Conservation (phyloP, 805 yeast genomes). For the Danielia oregonensis region DNA sequence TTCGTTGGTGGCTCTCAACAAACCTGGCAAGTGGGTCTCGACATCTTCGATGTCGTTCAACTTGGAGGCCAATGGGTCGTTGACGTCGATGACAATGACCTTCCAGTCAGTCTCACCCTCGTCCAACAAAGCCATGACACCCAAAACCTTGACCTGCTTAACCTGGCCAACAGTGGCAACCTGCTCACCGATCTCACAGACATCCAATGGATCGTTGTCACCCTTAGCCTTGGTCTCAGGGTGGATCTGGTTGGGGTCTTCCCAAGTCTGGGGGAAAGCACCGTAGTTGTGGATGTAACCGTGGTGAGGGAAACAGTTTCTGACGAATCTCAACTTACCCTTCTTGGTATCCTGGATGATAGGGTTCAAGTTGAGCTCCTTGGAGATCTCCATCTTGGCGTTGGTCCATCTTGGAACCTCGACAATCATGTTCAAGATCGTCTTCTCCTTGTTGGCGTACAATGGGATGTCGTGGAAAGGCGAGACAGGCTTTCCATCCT, state of each 20-base stretch:
- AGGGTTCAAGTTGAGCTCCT: conserved; percentile 60
- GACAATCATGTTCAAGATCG: conserved; percentile 35
- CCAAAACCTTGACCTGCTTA: conserved; percentile 55
- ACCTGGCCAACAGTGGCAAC: conserved; percentile 49
- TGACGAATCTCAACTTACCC: conserved; percentile 70
- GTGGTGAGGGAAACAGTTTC: conserved; percentile 76
- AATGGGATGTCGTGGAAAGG: conserved; percentile 80
- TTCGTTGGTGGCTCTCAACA: conserved; percentile 59
- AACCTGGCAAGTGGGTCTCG: conserved; percentile 63
- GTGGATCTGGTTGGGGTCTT: conserved; percentile 67
- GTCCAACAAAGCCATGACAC: conserved; percentile 75
- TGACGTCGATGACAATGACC: conserved; percentile 63
- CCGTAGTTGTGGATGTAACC: conserved; percentile 89
- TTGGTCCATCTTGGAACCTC: conserved; percentile 67
- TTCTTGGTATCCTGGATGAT: conserved; percentile 77
- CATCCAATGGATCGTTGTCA: conserved; percentile 47
- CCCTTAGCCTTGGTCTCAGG: conserved; percentile 46
- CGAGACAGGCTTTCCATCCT: conserved; percentile 91
- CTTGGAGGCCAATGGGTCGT: conserved; percentile 61
- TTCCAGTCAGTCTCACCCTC: conserved; percentile 99
- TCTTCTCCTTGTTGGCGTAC: conserved; percentile 80
- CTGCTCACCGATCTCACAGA: conserved; percentile 47
- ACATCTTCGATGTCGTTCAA: conserved; percentile 68
- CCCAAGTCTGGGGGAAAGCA: conserved; percentile 95
- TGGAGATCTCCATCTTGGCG: conserved; percentile 77